Evolutionary conservation across 2,329 filamentous ascomycete species (phyloP), one percentile per base, ranked within the genome.

Genomic region (Lachnellula hyalina): DNA sequence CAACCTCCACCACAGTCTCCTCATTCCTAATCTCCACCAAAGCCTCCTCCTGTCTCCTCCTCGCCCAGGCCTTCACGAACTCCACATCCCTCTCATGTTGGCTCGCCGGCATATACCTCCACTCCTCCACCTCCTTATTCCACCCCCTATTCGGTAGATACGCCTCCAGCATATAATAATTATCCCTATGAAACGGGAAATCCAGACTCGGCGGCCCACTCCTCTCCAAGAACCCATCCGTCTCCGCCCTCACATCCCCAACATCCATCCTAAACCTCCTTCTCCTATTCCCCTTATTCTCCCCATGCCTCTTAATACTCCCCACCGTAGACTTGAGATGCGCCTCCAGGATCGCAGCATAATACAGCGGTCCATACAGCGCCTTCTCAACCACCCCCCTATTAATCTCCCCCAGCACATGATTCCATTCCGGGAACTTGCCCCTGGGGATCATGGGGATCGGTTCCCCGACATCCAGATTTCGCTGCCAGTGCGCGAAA

Each of bases 161-260:
- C 1, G 77, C 77, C 63, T 83, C 74, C 28, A 84, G 72, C 71
- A 79, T 75, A 62, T 84, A 81, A 62, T 84, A 84, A 46, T 78
- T 76, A 55, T 84, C 82, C 21, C 82, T 70, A 49, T 78, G 74
- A 53, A 74, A 82, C 0, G 80, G 80, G 11, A 81, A 75, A 51
- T 82, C 78, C 11, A 77, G 63, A 0, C 75, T 77, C 0, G 74
- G 72, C 3, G 79, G 80, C 0, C 81, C 81, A 21, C 71, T 72
- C 15, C 76, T 70, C 19, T 73, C 70, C 12, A 84, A 65, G 53
- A 83, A 84, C 0, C 54, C 60, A 58, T 84, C 81, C 0, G 74
- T 77, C 8, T 72, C 78, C 0, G 70, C 65, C 1, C 64, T 66
- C 3, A 70, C 73, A 47, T 84, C 80, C 5, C 71, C 69, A 1